Conservation (phyloP, 129 eudicot species). For the Ambrosia artemisiifolia region DNA sequence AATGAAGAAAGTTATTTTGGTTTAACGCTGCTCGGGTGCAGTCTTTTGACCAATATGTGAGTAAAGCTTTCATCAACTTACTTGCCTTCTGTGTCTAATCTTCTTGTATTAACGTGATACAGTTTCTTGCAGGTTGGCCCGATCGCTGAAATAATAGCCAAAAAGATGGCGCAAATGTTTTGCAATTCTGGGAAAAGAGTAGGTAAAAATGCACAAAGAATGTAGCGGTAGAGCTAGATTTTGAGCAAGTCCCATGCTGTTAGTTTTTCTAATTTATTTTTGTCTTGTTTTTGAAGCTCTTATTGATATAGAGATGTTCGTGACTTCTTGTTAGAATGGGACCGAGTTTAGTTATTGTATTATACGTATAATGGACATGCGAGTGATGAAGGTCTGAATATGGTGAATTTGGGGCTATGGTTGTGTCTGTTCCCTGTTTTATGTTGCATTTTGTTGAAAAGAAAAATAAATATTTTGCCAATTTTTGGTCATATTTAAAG, state of each 20-base stretch:
- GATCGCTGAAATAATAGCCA: conserved; percentile 21
- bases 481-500: background rate
- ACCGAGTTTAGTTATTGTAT: conserved; percentile 34
- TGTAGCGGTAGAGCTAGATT: conserved; percentile 33
- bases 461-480: background rate
- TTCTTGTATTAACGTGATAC: background rate
- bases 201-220: conserved; percentile 34
- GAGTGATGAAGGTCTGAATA: conserved; percentile 23
- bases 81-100: background rate
- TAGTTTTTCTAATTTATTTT: background rate
- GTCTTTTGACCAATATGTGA: conserved; percentile 24
- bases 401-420: conserved; percentile 13
- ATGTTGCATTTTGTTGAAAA: conserved; percentile 3
- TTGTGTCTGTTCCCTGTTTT: background rate
- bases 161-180: conserved; percentile 24
- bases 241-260: conserved; percentile 13
- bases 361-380: conserved; percentile 25
- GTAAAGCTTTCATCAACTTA: conserved; percentile 18
- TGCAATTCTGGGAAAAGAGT: conserved; percentile 10
- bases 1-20: conserved; percentile 26
- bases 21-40: conserved; percentile 22
- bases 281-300: background rate
- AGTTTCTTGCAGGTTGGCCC: conserved; percentile 27
- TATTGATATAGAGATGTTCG: conserved; percentile 21
- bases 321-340: conserved; percentile 19